phyloP scores from a whole-genome alignment of 306 rosid genomes.

The Leucaena leucocephala region DNA sequence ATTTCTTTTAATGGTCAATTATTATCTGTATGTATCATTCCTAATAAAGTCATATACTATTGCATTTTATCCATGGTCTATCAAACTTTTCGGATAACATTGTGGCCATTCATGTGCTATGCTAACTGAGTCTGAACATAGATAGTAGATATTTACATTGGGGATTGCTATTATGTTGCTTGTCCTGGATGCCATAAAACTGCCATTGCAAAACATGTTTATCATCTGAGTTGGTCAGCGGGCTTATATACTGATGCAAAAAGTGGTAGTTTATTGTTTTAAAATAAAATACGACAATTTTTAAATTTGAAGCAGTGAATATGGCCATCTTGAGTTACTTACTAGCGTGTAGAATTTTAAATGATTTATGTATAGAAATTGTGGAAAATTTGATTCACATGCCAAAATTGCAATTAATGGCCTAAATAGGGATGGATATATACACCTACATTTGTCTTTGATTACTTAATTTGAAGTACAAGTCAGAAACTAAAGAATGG shows the following conservation, averaged over 20 bases:
- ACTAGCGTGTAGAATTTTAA: constrained; percentile 14
- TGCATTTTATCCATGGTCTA: constrained; percentile 5
- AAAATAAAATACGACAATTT: not conserved
- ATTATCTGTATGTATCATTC: constrained; percentile 10
- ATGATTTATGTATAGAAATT: constrained; percentile 20
- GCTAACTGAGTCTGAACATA: constrained; percentile 11
- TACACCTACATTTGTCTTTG: not conserved
- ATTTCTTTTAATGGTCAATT: constrained; percentile 20
- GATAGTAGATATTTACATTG: not conserved
- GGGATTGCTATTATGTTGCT: not conserved
- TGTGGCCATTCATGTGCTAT: constrained; percentile 34
- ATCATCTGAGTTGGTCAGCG: constrained; percentile 11
- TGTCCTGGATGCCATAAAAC: not conserved
- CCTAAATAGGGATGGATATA: not conserved
- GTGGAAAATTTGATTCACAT: not conserved
- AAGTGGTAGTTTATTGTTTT: not conserved
- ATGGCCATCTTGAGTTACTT: not conserved
- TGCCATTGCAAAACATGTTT: constrained; percentile 16
- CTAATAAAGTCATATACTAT: constrained; percentile 19
- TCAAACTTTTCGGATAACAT: not conserved
- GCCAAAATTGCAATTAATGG: not conserved
- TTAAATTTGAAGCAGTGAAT: constrained; percentile 3
- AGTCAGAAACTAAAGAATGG: not conserved
- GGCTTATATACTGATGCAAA: constrained; percentile 23
- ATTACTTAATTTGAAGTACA: constrained; percentile 5